A percentile compares a stretch with the other conserved stretches of the same genome.
phyloP scores from a whole-genome alignment of 2,329 filamentous ascomycete species.

The Epichloe coenophiala region DNA sequence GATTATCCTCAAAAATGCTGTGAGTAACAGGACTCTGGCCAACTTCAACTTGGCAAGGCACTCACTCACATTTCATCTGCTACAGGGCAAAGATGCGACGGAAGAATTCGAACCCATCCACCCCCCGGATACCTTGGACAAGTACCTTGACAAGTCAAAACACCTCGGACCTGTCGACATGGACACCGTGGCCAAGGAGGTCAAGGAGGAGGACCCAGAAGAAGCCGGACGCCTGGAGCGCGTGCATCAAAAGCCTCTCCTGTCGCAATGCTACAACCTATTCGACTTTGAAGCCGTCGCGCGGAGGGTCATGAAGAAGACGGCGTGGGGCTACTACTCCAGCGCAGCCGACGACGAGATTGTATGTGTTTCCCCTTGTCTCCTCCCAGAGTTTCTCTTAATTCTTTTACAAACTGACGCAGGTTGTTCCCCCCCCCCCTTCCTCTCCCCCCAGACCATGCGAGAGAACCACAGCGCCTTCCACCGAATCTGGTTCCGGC shows the following conservation, averaged over 20 bases:
- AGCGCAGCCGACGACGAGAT: conserved; percentile 55
- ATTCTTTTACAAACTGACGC: too few species aligned
- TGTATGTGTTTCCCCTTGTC: conserved; percentile 12
- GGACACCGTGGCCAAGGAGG: conserved; percentile 59
- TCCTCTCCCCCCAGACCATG: conserved; percentile 50
- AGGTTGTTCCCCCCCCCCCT: too few species aligned
- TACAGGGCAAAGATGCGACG: conserved; percentile 77
- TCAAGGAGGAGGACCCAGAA: conserved; percentile 52
- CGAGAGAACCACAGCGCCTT: conserved; percentile 92
- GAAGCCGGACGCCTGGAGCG: conserved; percentile 56
- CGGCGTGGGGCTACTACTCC: conserved; percentile 95
- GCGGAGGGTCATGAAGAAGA: conserved; percentile 82
- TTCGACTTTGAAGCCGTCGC: conserved; percentile 95
- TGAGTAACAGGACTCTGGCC: conserved; percentile 16
- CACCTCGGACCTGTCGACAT: conserved; percentile 86
- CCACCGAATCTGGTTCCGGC: conserved; percentile 95
- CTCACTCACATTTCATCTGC: too few species aligned
- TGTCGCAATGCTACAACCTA: conserved; percentile 85
- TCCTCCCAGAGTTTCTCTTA: too few species aligned
- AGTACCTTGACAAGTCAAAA: conserved; percentile 73
- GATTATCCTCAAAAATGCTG: conserved; percentile 91
- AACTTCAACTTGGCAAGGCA: background rate
- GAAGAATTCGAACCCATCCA: conserved; percentile 83
- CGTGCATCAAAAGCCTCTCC: conserved; percentile 58
- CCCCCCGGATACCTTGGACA: conserved; percentile 75